Evolutionary conservation across 2,329 filamentous ascomycete genomes (phyloP).

Genomic region (Sclerotinia spermophila): DNA sequence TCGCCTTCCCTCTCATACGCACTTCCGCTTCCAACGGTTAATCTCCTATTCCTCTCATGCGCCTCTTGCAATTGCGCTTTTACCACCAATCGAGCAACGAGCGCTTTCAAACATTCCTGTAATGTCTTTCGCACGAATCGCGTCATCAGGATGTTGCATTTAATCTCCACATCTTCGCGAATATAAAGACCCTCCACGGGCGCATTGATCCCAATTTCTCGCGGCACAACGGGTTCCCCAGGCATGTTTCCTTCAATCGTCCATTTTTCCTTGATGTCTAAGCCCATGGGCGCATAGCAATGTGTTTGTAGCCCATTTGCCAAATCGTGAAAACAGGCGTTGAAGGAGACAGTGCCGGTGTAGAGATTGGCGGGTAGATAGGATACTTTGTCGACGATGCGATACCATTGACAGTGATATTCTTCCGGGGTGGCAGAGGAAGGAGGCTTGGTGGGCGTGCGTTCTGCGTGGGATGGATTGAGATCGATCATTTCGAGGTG

Average conservation of each 20-base stretch:
- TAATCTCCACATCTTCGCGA: constrained; percentile 78
- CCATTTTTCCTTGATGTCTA: constrained; percentile 78
- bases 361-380: constrained; percentile 66
- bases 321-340: constrained; percentile 74
- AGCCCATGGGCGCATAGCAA: constrained; percentile 75
- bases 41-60: neutral
- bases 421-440: constrained; percentile 68
- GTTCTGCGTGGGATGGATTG: constrained; percentile 54
- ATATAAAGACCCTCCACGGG: constrained; percentile 71
- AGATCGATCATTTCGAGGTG: constrained; percentile 83
- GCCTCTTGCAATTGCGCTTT: constrained; percentile 42
- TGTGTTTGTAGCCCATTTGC: constrained; percentile 74
- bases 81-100: constrained; percentile 61
- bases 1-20: neutral
- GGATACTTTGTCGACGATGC: constrained; percentile 69
- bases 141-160: constrained; percentile 72
- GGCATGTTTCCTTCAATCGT: constrained; percentile 67
- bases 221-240: constrained; percentile 62
- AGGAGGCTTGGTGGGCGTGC: constrained; percentile 65
- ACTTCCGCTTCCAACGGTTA: neutral
- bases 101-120: constrained; percentile 66
- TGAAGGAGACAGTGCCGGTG: constrained; percentile 69
- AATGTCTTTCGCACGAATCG: constrained; percentile 81
- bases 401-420: constrained; percentile 71
- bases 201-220: constrained; percentile 64